Conservation (phyloP, 139 green algal genomes). For the Volvox africanus region DNA sequence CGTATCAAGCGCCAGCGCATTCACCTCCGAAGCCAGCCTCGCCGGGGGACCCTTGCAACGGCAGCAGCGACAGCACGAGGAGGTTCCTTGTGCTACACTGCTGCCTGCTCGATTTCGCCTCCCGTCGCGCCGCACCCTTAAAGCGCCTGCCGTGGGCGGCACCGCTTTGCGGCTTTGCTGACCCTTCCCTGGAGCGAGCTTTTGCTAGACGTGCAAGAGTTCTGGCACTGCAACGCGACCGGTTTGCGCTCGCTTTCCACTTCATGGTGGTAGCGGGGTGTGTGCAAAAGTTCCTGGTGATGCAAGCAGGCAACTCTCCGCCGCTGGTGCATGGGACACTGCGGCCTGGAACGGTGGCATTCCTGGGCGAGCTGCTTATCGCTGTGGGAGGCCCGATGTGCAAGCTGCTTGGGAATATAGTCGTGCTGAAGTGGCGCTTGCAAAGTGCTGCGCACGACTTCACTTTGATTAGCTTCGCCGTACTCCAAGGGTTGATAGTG, state of each 20-base stretch:
- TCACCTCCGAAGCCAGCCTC: no score
- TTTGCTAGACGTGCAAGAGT: not conserved
- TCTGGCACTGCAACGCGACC: constrained; percentile 11
- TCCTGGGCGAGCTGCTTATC: not conserved
- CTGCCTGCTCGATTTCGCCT: not conserved
- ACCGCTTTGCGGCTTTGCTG: not conserved
- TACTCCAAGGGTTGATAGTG: not conserved
- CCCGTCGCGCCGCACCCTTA: not conserved
- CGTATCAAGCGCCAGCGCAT: no score
- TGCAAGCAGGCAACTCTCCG: not conserved
- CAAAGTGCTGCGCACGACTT: not conserved
- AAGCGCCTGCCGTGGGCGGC: constrained; percentile 16
- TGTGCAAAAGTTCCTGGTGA: not conserved
- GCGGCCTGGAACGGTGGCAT: not conserved
- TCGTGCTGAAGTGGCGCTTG: not conserved
- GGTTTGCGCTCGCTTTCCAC: not conserved
- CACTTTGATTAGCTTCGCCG: not conserved
- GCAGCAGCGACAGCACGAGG: no score
- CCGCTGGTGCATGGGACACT: not conserved
- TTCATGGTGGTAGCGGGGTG: not conserved
- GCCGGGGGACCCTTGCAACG: no score
- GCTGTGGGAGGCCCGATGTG: not conserved
- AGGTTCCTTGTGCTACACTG: no score
- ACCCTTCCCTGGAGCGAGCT: constrained; percentile 9
- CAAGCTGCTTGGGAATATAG: not conserved